Base-by-base conservation (phyloP, 495 filamentous ascomycete genomes). In the Schizothecium vesticola region DNA sequence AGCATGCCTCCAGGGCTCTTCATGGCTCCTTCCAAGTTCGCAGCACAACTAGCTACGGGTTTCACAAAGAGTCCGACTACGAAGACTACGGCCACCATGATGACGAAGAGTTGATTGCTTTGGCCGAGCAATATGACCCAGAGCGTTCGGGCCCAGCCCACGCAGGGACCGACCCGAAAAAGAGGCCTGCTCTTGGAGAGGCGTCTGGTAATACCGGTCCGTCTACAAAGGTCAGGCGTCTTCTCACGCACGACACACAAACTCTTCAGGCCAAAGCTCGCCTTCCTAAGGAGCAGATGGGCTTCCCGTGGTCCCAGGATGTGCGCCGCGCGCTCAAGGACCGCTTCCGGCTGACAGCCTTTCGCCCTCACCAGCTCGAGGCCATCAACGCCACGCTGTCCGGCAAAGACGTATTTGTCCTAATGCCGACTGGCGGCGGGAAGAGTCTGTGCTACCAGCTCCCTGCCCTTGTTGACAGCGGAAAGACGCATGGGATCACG, bases 361-460 rank as follows among this genome's bases (percentile, higher is more conserved):
- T 98, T 74, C 87, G 96, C 9, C 85, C 85, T n/a, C 93, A 97
- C 72, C 95, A 99, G 73, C 86, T 98, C 10, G 91, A 97, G 77
- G 95, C 95, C 8, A 95, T 99, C 77, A 97, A 98, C 78, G 90
- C 94, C 9, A 97, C 95, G 0, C 80, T 99, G 51, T 81, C 80
- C 33, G 94, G 93, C 0, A 89, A 94, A 71, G 93, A 98, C 78
- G 88, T 89, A 0, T 98, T 99, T 74, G 90, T 98, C 16, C 79
- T 98, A 25, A 98, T 99, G 95, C 96, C 95, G 28, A 99, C 95
- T 3, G 95, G 96, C 56, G 96, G 95, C 62, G 95, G 95, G 19
- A 99, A 99, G 75, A 97, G 93, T 13, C 82, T 99, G 11, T 98
- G 96, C 76, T 99, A 98, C 76, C 95, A 99, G 73, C 81, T 99